Percentiles rank a stretch among this genome's conserved stretches.
Conservation (phyloP, 192 early-diverging fungal species). For the Chytriomyces sp. region DNA sequence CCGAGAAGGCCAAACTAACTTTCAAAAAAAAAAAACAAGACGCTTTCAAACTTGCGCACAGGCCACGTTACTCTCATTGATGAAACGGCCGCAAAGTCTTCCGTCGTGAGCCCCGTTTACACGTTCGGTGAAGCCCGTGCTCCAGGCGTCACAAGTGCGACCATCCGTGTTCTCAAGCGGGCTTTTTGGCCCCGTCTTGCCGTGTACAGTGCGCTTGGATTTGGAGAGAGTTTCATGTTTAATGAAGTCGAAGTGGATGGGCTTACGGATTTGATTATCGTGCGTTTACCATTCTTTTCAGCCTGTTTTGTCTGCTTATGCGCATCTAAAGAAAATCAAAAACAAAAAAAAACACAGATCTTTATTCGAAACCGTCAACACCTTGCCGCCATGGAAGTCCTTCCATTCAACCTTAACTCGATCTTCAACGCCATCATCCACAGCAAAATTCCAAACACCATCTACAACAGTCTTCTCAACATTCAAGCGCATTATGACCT, state of each 20-base stretch:
- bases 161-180: constrained; percentile 57
- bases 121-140: neutral
- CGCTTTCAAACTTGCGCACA: constrained; percentile 1
- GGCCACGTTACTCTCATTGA: constrained; percentile 9
- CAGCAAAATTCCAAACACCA: constrained; percentile 68
- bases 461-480: constrained; percentile 64
- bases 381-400: constrained; percentile 49
- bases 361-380: constrained; percentile 65
- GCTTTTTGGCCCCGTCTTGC: constrained; percentile 69
- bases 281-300: constrained; percentile 16
- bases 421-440: constrained; percentile 59
- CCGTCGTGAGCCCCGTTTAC: neutral
- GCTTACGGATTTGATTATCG: constrained; percentile 60
- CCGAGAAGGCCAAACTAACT: neutral
- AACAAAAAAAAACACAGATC: constrained; percentile 31
- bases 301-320: too few relatives aligned
- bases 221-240: constrained; percentile 76
- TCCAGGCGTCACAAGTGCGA: constrained; percentile 27
- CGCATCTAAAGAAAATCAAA: neutral
- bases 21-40: neutral
- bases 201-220: constrained; percentile 59
- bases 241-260: constrained; percentile 65
- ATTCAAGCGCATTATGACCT: constrained; percentile 78
- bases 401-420: constrained; percentile 57
- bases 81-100: neutral